Evolutionary conservation across 495 filamentous ascomycete species (phyloP), one percentile per base, ranked within the genome.

Genomic region (Penicillium parvum): DNA sequence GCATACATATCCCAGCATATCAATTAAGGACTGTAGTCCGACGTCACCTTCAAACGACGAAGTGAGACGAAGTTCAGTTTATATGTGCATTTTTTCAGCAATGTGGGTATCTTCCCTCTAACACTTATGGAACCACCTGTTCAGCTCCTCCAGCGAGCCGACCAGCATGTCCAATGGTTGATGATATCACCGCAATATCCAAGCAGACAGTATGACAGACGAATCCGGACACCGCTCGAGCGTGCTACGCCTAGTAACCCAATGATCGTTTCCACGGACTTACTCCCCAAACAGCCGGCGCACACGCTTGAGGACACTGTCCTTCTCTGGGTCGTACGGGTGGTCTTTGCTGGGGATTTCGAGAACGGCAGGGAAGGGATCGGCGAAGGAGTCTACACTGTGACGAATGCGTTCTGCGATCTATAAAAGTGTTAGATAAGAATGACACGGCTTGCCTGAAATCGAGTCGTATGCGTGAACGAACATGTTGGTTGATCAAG

Each of bases 331-430:
- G 52, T 99, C 94, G 55, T 97, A 99, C 6, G 92, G 92, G 57
- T 99, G 92, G 61, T 99, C 92, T 74, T 99, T 99, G 72, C 89
- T 95, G 20, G 94, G 94, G 43, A 97, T 97, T 69, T 99, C 94
- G 45, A 99, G 82, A 37, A 78, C 66, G 9, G 75, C 72, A 8
- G 75, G 75, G 52, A 78, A 77, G 6, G 75, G 65, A n/a, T 77
- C 75, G 39, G 73, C 60, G 53, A 68, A 78, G 14, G 68, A 55
- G 45, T 78, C 75, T 22, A 78, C 72, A 30, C 80, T 78, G 63
- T 89, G 77, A 48, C 94, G 77, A 75, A 99, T 99, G 58, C 82
- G 80, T 58, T 99, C 94, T 15, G 94, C 94, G 43, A 97, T 74
- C 91, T 96, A 38, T 52, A 50, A 48, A 15, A 51, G 41, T 10